Base-by-base conservation (phyloP, 1,139 yeast genomes). In the Eremothecium cymbalariae region DNA sequence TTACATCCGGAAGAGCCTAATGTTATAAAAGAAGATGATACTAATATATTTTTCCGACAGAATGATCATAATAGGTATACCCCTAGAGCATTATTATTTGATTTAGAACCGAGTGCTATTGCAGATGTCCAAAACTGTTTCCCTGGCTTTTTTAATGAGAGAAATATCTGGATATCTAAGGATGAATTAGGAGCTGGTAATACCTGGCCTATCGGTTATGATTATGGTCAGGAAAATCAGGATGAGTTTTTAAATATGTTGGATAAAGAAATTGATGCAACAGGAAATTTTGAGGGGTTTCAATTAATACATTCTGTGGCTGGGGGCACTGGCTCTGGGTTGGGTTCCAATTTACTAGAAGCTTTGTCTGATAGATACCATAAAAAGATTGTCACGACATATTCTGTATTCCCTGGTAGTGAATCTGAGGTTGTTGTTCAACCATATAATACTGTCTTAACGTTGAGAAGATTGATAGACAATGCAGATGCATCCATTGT, bases 271-370 rank as follows among this genome's bases (percentile, higher is more conserved):
- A 72, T 88, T 28, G 98, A 90, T 53, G 81, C 84, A 25, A 81
- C 95, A 49, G 98, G 90, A 43, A 80, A 83, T 40, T 64, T 88
- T 37, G 90, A 86, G 43, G 94, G 94, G 5, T 90, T 93, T 57
- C 95, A 86, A 64, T 63, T 90, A 44, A 61, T 88, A 38, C 98
- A 90, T 57, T 84, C 96, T 11, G 94, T 93, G n/a, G 97, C 96
- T 0, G 98, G 98, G 17, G 98, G 98, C 23, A 90, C 98, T 0
- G 98, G 98, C 0, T 82, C 95, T 0, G 98, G 98, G 6, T 74
- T 86, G 28, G 98, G 98, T 0, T 84, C 95, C 0, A 72, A 72
- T 42, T 50, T 90, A 31, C 61, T 90, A 32, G 97, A 90, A 55
- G 65, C 77, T 17, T 60, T 93, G 40, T 74, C 77, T 37, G 98